Conservation (phyloP, 1,139 yeast genomes). For the Yamadazyma triangularis region DNA sequence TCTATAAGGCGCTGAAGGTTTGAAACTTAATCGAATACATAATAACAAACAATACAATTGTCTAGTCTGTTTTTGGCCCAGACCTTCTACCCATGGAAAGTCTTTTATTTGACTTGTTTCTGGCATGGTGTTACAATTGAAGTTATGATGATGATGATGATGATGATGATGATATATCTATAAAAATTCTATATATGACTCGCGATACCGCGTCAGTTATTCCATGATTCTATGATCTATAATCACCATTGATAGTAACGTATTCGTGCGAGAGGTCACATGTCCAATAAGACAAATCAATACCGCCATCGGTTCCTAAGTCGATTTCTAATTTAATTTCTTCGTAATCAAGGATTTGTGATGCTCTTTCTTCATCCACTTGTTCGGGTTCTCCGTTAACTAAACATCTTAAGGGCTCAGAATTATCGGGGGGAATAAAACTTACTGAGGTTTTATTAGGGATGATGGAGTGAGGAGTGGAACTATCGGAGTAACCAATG, state of each 20-base stretch:
- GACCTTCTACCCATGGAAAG: no score
- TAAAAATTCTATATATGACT: no score
- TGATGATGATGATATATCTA: no score
- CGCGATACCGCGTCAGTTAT: no score
- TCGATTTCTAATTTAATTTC: constrained; percentile 74
- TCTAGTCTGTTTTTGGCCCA: no score
- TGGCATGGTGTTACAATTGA: no score
- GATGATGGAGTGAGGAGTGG: constrained; percentile 46
- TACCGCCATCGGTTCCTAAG: constrained; percentile 78
- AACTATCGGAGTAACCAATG: constrained; percentile 82
- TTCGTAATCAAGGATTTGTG: constrained; percentile 67
- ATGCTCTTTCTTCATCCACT: constrained; percentile 86
- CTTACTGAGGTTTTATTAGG: constrained; percentile 75
- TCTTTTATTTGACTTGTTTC: no score
- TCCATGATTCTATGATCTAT: no score
- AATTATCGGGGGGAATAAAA: constrained; percentile 78
- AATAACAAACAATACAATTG: no score
- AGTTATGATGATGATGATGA: no score
- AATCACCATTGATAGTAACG: constrained; percentile 91
- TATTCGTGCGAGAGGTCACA: constrained; percentile 94
- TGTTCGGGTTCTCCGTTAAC: constrained; percentile 88
- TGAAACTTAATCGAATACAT: no score
- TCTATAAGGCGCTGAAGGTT: constrained; percentile 7
- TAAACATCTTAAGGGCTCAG: constrained; percentile 56
- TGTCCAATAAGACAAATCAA: constrained; percentile 81